Evolutionary conservation across 345 rosid species (phyloP), one percentile per base, ranked within the genome.

Genomic region (Gossypium arboreum): DNA sequence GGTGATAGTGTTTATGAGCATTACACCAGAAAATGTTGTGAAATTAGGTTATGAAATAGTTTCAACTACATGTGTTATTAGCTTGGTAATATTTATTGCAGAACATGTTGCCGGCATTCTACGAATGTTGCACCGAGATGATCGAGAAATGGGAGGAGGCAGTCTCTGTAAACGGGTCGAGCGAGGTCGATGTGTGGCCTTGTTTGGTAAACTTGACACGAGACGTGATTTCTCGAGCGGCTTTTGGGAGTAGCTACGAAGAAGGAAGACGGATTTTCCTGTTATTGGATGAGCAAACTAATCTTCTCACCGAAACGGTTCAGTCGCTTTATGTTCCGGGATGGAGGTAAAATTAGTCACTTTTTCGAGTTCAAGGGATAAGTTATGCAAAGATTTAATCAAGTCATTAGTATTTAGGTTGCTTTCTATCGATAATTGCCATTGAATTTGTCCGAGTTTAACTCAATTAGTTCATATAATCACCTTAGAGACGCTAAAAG

Each of bases 191-290:
- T 71, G 74, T 77, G 34, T 83, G 85, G 84, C 85, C 88, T 17
- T 25, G 73, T 59, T 76, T 88, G n/a, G 81, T 73, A 54, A 57
- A 73, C 48, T 71, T 88, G 63, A 77, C 88, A 0, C 71, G 88
- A 1, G 89, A 88, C 59, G 81, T 74, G 3, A 88, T 88, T 73
- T 81, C 91, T 12, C 63, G 86, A 69, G 78, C 85, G 4, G 86
- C 89, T 22, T 85, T 87, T 57, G 90, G 88, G 13, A 85, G 87
- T 41, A 85, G 80, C 73, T 83, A 74, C 22, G 73, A 84, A 62
- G 85, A 87, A 77, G 91, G 89, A 18, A 78, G 22, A 56, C 72
- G 75, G 34, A 82, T 87, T 41, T 87, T 82, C 60, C 79, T 82
- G 13, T 84, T 84, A 41, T 77, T 80, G 48, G 76, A 2, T 4